phyloP scores from a whole-genome alignment of 345 rosid species.

The Syzygium oleosum region DNA sequence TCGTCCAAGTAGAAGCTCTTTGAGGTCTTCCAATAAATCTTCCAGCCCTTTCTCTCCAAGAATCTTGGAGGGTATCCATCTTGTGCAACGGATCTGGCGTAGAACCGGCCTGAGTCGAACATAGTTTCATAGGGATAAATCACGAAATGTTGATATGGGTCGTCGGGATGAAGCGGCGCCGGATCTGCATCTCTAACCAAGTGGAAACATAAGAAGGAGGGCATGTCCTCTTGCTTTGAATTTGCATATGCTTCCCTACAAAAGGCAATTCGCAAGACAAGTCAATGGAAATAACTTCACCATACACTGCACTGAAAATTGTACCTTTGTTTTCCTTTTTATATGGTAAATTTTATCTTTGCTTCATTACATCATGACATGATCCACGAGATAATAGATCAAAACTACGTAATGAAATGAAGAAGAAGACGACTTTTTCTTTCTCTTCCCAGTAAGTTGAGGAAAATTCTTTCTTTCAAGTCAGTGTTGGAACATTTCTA shows the following conservation, averaged over 20 bases:
- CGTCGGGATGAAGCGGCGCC: constrained; percentile 12
- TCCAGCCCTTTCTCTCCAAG: constrained; percentile 42
- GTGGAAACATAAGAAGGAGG: constrained; percentile 17
- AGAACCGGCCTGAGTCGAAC: background rate
- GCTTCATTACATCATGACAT: background rate
- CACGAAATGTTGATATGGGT: constrained; percentile 25
- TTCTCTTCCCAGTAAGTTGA: background rate
- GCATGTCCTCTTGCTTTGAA: constrained; percentile 30
- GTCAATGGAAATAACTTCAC: background rate
- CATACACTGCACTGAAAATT: background rate
- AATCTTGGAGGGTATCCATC: constrained; percentile 44
- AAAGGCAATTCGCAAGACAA: background rate
- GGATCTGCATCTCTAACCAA: constrained; percentile 12
- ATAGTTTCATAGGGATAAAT: constrained; percentile 5
- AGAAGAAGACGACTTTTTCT: background rate
- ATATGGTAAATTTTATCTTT: background rate
- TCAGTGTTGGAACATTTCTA: background rate
- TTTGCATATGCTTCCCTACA: constrained; percentile 39
- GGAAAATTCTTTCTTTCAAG: background rate
- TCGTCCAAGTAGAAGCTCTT: constrained; percentile 22
- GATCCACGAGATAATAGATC: background rate
- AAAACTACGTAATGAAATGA: background rate
- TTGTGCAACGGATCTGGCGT: constrained; percentile 35
- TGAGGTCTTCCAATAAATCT: constrained; percentile 9
- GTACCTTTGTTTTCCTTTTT: background rate